phyloP scores from a whole-genome alignment of 129 eudicot genomes.

The Flaveria ramosissima region DNA sequence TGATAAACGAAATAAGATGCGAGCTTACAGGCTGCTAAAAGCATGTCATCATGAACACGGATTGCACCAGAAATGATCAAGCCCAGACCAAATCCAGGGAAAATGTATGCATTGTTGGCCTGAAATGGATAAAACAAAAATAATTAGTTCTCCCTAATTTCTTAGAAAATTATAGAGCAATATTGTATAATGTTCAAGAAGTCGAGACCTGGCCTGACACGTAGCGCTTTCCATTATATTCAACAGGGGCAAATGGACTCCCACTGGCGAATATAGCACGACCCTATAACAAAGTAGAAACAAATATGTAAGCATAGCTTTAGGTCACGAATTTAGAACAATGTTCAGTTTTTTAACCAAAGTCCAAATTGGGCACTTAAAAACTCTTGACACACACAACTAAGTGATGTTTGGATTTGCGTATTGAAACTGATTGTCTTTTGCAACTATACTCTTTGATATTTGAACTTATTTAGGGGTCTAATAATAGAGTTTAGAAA shows the following conservation, averaged over 20 bases:
- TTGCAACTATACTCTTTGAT: background rate
- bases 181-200: conserved; percentile 28
- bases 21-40: conserved; percentile 92
- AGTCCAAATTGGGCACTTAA: background rate
- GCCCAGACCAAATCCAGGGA: conserved; percentile 97
- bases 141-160: background rate
- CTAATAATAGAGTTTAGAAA: background rate
- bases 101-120: conserved; percentile 95
- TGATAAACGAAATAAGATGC: background rate
- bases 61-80: conserved; percentile 97
- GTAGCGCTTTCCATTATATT: conserved; percentile 67
- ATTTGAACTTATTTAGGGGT: background rate
- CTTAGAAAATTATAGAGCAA: background rate
- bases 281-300: conserved; percentile 49
- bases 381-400: background rate
- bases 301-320: conserved; percentile 3
- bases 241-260: conserved; percentile 93
- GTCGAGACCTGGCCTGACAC: conserved; percentile 81
- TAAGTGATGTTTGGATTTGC: background rate
- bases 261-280: conserved; percentile 95
- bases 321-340: background rate
- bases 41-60: conserved; percentile 98
- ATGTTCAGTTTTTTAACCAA: background rate
- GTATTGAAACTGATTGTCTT: background rate
- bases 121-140: conserved; percentile 31